Conservation (phyloP, 73 alveolate genomes). For the Paramecium biaurelia region DNA sequence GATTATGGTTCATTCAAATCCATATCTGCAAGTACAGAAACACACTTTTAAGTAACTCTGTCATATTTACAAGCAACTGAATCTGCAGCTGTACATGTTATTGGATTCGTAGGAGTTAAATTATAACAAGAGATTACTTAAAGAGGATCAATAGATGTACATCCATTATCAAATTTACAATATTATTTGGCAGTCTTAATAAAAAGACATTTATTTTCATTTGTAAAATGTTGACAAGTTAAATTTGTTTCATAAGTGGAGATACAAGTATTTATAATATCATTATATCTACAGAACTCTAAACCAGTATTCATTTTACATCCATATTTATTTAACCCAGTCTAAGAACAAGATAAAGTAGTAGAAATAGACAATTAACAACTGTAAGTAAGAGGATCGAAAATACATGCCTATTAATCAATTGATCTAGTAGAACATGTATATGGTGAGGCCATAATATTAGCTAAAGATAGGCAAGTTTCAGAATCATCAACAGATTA, state of each 20-base stretch:
- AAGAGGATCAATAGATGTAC: neutral
- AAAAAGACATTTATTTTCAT: neutral
- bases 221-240: neutral
- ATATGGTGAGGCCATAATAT: neutral
- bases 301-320: neutral
- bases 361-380: neutral
- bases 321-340: neutral
- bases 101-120: neutral
- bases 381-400: neutral
- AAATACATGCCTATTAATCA: neutral
- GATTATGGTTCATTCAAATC: neutral
- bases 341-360: neutral
- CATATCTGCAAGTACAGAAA: neutral
- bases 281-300: neutral
- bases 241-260: neutral
- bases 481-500: neutral
- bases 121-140: neutral
- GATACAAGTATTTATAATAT: neutral
- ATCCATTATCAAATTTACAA: conserved; percentile 4
- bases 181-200: neutral
- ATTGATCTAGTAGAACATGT: neutral
- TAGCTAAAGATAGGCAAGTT: neutral
- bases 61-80: neutral
- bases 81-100: neutral
- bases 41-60: neutral